Percentiles rank a stretch among this genome's conserved stretches.
Evolutionary conservation across 495 filamentous ascomycete species (phyloP).

Genomic region (Geoglossum glabrum): DNA sequence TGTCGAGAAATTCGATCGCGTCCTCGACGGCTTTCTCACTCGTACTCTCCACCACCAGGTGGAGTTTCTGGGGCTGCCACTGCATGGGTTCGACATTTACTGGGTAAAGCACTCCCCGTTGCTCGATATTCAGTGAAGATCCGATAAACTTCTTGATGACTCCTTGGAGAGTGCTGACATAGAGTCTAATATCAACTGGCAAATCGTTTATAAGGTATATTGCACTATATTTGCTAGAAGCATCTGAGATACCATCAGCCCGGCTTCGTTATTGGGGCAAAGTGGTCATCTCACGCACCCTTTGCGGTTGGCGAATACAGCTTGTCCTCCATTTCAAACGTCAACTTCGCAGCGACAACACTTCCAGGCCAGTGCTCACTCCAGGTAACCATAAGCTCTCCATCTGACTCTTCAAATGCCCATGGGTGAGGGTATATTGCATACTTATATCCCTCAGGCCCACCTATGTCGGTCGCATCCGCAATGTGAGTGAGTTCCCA

Average conservation of each 20-base stretch:
- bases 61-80: not conserved
- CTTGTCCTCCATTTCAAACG: conserved; percentile 1
- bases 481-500: conserved; percentile 11
- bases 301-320: not conserved
- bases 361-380: conserved; percentile 14
- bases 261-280: not conserved
- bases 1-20: not conserved
- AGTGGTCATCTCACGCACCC: not conserved
- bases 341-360: conserved; percentile 12
- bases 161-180: not conserved
- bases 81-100: not conserved
- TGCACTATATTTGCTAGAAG: not conserved
- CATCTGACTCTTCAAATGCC: conserved; percentile 9
- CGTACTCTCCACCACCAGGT: not conserved
- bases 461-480: conserved; percentile 7
- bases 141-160: not conserved
- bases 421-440: conserved; percentile 18
- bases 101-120: not conserved
- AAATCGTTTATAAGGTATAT: not conserved
- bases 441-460: conserved; percentile 8
- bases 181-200: not conserved
- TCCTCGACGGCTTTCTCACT: not conserved
- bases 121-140: not conserved
- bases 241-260: not conserved
- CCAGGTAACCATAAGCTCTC: conserved; percentile 18